Evolutionary conservation across 2,329 filamentous ascomycete species (phyloP), one percentile per base, ranked within the genome.

Genomic region (Ascochyta koolunga): DNA sequence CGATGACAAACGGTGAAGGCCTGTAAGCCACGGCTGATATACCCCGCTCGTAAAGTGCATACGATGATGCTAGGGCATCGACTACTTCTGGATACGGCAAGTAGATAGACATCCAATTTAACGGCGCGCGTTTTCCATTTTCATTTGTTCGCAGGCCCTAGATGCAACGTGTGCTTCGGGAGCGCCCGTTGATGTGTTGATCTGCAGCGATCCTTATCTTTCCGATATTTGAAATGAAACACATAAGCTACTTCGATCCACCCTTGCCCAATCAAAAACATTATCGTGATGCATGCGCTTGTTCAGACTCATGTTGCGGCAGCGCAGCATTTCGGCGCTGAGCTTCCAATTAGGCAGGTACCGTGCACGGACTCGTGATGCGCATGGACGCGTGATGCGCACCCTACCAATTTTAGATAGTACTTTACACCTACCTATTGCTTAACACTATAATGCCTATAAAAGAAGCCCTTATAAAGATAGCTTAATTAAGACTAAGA

Each of bases 311-410:
- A 54, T 38, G 45, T 41, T 42, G 40, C 40, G 40, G 29, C 33
- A 11, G 32, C 15, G 18, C 29, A 32, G n/a, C 32, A 32, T 29
- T 50, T 50, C 51, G 51, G 51, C 40, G 45, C 10, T 46, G 45
- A 11, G 29, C 15, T 38, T 56, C 53, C 47, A 56, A 56, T 51
- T 56, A 56, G 53, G 53, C 53, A 56, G 53, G 53, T 29, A 24
- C n/a, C n/a, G n/a, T n/a, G n/a, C n/a, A n/a, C n/a, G n/a, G n/a
- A n/a, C n/a, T n/a, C n/a, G n/a, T n/a, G n/a, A n/a, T n/a, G n/a
- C n/a, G n/a, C n/a, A n/a, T n/a, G n/a, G n/a, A n/a, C n/a, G n/a
- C n/a, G n/a, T n/a, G n/a, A n/a, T n/a, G n/a, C n/a, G n/a, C n/a
- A n/a, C n/a, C n/a, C n/a, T n/a, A n/a, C n/a, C n/a, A n/a, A n/a